Base-by-base conservation (phyloP, 371 early-diverging fungal species). In the Mortierella sp. region DNA sequence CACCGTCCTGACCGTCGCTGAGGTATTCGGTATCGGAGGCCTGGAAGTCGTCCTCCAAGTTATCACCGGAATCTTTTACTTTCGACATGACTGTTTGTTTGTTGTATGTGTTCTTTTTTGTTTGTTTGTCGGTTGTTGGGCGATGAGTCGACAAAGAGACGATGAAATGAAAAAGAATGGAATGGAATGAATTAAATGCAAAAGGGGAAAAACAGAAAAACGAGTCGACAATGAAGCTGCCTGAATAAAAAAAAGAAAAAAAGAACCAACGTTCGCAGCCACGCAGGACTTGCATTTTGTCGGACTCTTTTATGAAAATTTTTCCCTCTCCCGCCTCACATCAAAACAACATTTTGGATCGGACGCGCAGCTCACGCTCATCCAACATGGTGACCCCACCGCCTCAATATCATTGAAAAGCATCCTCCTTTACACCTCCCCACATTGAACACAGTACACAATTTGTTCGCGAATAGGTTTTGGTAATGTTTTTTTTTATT, bases 1-100 rank as follows among this genome's bases (percentile, higher is more conserved):
- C 79, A 34, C 79, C 75, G 0, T 80, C 90, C 48, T 77, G 74
- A 11, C 90, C 90, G 24, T 84, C 89, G 72, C 88, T 90, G 26
- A 90, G 82, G 70, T 86, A 85, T 34, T 90, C 80, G 24, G 84
- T 83, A 47, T 89, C 90, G 57, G 93, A 94, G 19, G 89, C 87
- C 48, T 89, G 89, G 76, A 93, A 95, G 80, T 94, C 95, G 77
- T 95, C 94, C 70, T 93, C 94, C 50, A 95, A 88, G 11, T 91
- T 92, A 76, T 94, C 95, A 45, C 91, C 94, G n/a, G 92, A 84
- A 50, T 73, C 86, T n/a, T 80, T 86, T 55, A 75, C 77, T 48
- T 75, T 85, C 38, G 84, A 19, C 88, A 89, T 88, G 52, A 38
- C 65, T 28, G 42, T 68, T 68, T 72, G 44, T 34, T 10, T 60